phyloP scores from a whole-genome alignment of 257 asterid genomes.

The Solanum gracilifrons region DNA sequence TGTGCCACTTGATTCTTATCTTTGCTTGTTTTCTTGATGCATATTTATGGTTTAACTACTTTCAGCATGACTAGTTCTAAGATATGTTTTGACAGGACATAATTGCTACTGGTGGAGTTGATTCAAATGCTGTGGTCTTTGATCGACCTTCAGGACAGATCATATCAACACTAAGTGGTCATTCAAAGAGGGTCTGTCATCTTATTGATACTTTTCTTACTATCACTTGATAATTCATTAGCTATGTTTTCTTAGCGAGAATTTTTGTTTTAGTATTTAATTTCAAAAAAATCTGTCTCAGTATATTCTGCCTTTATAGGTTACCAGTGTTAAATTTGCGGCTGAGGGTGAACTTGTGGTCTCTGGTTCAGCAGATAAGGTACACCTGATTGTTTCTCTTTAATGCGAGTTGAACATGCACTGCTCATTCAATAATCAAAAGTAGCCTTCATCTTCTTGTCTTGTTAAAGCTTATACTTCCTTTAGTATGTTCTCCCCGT shows the following conservation, averaged over 20 bases:
- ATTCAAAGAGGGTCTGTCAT: constrained; percentile 74
- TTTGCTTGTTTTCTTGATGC: neutral
- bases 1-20: neutral
- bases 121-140: constrained; percentile 77
- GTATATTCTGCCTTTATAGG: constrained; percentile 4
- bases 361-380: constrained; percentile 95
- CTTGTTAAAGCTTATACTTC: neutral
- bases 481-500: neutral
- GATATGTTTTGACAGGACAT: constrained; percentile 45
- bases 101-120: constrained; percentile 89
- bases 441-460: neutral
- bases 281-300: neutral
- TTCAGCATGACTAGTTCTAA: neutral
- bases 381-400: neutral
- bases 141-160: constrained; percentile 87
- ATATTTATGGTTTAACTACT: neutral
- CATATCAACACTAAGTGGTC: constrained; percentile 91
- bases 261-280: neutral
- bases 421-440: neutral
- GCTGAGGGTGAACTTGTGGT: constrained; percentile 67
- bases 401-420: neutral
- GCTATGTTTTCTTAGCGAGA: neutral
- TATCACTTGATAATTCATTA: neutral
- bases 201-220: neutral
- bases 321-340: constrained; percentile 58